Evolutionary conservation across 2,329 filamentous ascomycete species (phyloP), one percentile per base, ranked within the genome.

Genomic region (Aspergillus clavatus): DNA sequence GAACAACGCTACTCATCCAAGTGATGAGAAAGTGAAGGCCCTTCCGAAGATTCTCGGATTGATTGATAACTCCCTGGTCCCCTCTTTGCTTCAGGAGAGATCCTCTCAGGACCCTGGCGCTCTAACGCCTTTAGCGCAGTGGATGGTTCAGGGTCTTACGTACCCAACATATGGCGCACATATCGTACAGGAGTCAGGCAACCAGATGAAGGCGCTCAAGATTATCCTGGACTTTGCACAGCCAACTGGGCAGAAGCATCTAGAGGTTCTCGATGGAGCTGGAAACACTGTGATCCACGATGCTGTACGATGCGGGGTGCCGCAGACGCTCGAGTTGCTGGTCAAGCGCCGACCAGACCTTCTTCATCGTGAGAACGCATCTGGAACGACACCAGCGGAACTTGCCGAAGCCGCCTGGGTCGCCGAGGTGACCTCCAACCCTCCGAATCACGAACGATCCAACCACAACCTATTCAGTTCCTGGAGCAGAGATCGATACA

Each of bases 301-400:
- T 2, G 60, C 59, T 1, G 59, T 71, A 19, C 61, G 60, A 22
- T 42, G 68, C 5, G 76, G 80, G 28, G 68, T 83, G 1, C 73
- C 75, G 11, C 70, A 81, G 53, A 73, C 87, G 22, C 82, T 86
- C 3, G 45, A 57, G 12, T 12, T 55, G 8, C 59, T 69, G 31
- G 66, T 89, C 8, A 68, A 77, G 7, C 70, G 70, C 52, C 73
- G 78, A 14, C 79, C 83, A 0, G 72, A 74, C 21, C 71, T 89
- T 1, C 68, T 89, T 0, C 76, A 79, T 54, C 78, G 82, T 18
- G 88, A 93, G 62, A 90, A 90, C 54, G 80, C 86, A 0, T 86
- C 86, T 0, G 88, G 88, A 1, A 76, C 79, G 12, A 93, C 87
- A 0, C 84, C 87, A 0, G 73, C 77, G 22, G 87, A 93, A 14